These are phyloP conservation scores for Cavenderia fasciculata DNA, from an alignment of 78 protist genomes.

Conservation along the genomic window DNA sequence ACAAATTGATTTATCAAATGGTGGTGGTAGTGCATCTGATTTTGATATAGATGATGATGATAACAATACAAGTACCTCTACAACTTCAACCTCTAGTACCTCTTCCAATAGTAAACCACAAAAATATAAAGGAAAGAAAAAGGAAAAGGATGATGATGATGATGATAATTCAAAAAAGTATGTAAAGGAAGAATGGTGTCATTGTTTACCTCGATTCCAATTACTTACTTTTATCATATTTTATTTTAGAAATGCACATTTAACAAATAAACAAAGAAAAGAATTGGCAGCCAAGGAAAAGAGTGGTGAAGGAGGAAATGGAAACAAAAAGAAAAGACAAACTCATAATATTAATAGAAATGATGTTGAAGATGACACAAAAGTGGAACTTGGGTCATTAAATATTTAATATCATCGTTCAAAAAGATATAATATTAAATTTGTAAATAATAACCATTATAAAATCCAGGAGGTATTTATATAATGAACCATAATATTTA, in stretches of 20 bases:
- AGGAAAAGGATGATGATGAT: not conserved
- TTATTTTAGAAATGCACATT: not conserved
- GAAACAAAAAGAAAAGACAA: not conserved
- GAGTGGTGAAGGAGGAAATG: not conserved
- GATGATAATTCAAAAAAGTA: not conserved
- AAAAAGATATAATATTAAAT: no score
- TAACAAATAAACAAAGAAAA: constrained; percentile 34
- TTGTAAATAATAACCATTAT: no score
- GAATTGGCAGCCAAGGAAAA: constrained; percentile 21
- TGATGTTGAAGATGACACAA: constrained; percentile 13
- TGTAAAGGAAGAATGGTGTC: no score
- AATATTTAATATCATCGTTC: constrained; percentile 40
- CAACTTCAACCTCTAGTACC: constrained; percentile 39
- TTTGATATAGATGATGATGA: not conserved
- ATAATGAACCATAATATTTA: no score
- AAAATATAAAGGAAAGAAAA: not conserved
- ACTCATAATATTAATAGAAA: constrained; percentile 41
- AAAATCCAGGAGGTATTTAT: no score
- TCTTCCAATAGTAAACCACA: not conserved
- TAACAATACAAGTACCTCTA: constrained; percentile 6
- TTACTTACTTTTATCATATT: not conserved
- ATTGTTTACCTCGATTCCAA: no score
- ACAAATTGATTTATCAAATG: not conserved
- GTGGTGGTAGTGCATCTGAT: not conserved
- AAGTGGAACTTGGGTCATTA: constrained; percentile 30